Evolutionary conservation across 768 basidiomycete species (phyloP), one percentile per base, ranked within the genome.

Genomic region (Pleurotus sapidus): DNA sequence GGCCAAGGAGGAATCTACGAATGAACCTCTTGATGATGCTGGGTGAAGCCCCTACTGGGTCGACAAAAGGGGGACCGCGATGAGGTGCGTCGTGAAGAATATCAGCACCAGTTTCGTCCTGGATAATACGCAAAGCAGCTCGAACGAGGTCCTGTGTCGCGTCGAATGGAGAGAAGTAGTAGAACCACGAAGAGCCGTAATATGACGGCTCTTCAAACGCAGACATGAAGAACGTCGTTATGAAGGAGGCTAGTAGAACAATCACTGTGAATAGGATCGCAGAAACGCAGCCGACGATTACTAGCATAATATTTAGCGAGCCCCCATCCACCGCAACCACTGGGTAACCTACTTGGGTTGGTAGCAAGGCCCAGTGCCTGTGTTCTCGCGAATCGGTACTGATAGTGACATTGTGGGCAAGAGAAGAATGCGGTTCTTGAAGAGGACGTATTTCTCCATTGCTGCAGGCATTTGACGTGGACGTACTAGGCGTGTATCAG

Each of bases 351-450:
- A 85, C 91, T 72, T 68, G 87, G 84, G 63, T 93, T 93, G n/a
- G 86, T 85, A 17, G 88, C 91, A 56, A 93, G 72, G 27, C 91
- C 91, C 9, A 84, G 73, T 12, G 83, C 81, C 34, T 74, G 79
- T 1, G 91, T 93, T 23, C 91, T 81, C 7, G 86, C 79, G 64
- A 91, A 91, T 42, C 85, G 82, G 67, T 93, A 93, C 58, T 77
- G 79, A 66, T 91, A 93, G 50, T 78, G 82, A 63, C 91, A 93
- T 69, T 92, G 89, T 1, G 87, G 87, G 64, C 91, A 93, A 11
- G 81, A 74, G 73, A 87, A 92, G 76, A 91, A 93, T 8, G 88
- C 84, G 59, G 78, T 82, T 40, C 78, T 70, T n/a, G 84, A 84
- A 25, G 73, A 60, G 15, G 90, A 85, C 0, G 78, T 74, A 39